phyloP scores from a whole-genome alignment of 345 rosid genomes.

The Boechera stricta region DNA sequence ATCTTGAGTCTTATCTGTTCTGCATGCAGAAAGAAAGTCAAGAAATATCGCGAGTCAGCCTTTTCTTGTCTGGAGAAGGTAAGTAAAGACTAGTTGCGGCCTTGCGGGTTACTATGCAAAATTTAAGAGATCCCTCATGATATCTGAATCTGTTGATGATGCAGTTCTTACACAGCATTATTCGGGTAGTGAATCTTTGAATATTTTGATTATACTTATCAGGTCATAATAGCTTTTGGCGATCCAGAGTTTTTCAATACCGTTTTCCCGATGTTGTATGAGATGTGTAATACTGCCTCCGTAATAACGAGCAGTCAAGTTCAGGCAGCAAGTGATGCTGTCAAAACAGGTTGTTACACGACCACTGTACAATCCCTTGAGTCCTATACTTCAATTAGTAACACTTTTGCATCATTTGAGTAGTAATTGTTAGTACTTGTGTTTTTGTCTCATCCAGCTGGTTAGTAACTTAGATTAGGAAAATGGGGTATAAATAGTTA shows the following conservation, averaged over 20 bases:
- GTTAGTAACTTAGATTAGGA: constrained; percentile 25
- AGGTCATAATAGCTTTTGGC: constrained; percentile 84
- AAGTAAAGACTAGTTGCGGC: constrained; percentile 21
- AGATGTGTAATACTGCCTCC: constrained; percentile 65
- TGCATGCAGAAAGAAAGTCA: constrained; percentile 76
- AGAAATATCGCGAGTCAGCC: constrained; percentile 86
- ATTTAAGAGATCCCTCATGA: constrained; percentile 9
- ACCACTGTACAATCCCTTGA: not conserved
- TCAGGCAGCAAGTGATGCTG: constrained; percentile 53
- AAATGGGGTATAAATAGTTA: constrained; percentile 4
- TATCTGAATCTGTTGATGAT: not conserved
- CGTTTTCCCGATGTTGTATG: constrained; percentile 74
- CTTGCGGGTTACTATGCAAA: constrained; percentile 9
- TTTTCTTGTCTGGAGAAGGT: constrained; percentile 83
- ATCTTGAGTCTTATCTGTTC: constrained; percentile 70
- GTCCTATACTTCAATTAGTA: not conserved
- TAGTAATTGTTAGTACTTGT: not conserved
- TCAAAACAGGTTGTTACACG: constrained; percentile 63
- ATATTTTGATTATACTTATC: constrained; percentile 33
- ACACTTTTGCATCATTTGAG: constrained; percentile 25
- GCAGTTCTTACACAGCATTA: constrained; percentile 19
- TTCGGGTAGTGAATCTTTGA: constrained; percentile 10
- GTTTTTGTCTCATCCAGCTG: not conserved
- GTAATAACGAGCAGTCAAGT: constrained; percentile 49
- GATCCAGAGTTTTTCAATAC: constrained; percentile 71